phyloP scores from a whole-genome alignment of 352 stramenopile genomes.

The Globisporangium echinulatum region DNA sequence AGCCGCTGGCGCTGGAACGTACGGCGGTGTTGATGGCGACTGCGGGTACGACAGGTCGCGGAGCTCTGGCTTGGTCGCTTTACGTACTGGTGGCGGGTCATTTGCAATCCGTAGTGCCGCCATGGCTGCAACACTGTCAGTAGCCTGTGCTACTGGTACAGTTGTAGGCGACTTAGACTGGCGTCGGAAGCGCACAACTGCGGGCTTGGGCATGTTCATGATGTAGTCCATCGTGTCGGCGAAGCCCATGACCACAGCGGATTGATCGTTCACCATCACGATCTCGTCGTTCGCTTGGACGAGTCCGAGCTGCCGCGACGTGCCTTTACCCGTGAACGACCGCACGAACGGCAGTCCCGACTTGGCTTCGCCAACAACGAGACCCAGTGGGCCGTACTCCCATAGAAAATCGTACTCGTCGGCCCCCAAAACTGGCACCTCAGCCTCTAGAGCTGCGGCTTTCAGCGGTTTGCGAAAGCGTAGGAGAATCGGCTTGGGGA shows the following conservation, averaged over 20 bases:
- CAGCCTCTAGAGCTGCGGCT: constrained; percentile 32
- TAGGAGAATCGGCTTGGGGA: constrained; percentile 75
- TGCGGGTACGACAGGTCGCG: constrained; percentile 3
- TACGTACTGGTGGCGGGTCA: constrained; percentile 10
- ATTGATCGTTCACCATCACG: constrained; percentile 69
- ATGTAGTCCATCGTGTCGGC: constrained; percentile 80
- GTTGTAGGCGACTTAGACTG: neutral
- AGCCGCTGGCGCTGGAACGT: neutral
- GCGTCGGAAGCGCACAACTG: constrained; percentile 66
- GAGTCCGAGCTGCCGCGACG: constrained; percentile 55
- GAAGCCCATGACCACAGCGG: constrained; percentile 48
- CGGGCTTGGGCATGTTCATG: constrained; percentile 80
- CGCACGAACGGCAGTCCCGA: constrained; percentile 62
- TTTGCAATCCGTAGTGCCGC: constrained; percentile 6
- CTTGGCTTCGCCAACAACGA: constrained; percentile 59
- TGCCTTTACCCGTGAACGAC: constrained; percentile 77
- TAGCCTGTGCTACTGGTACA: neutral
- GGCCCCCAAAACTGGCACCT: constrained; percentile 41
- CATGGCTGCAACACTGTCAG: neutral
- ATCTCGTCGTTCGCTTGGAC: constrained; percentile 79
- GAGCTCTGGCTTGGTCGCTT: constrained; percentile 10
- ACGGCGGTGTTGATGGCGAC: neutral
- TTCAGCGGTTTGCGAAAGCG: constrained; percentile 58
- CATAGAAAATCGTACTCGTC: constrained; percentile 84
- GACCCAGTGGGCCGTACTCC: constrained; percentile 68